Evolutionary conservation across 257 asterid genomes (phyloP).

Genomic region (Penstemon newberryi): DNA sequence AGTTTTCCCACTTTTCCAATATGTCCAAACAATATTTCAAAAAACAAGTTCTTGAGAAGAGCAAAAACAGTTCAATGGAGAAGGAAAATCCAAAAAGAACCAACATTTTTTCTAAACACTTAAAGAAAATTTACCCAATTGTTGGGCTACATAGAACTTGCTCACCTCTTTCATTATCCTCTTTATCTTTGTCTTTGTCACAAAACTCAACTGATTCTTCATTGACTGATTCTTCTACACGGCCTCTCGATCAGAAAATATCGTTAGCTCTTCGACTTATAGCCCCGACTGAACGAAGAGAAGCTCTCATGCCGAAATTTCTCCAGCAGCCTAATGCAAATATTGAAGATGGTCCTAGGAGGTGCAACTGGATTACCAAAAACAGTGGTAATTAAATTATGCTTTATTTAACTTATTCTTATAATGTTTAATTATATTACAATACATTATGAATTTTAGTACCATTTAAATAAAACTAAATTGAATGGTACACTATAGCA

Average conservation of each 20-base stretch:
- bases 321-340: conserved; percentile 34
- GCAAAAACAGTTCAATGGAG: conserved; percentile 39
- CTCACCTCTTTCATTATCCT: conserved; percentile 71
- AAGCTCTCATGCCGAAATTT: conserved; percentile 26
- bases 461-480: too few relatives aligned
- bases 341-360: conserved; percentile 44
- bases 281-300: conserved; percentile 36
- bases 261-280: conserved; percentile 57
- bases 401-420: too few relatives aligned
- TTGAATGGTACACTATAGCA: too few relatives aligned
- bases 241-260: conserved; percentile 57
- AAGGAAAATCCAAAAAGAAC: conserved; percentile 49
- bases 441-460: too few relatives aligned
- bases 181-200: conserved; percentile 65
- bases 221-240: conserved; percentile 47
- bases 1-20: conserved; percentile 23
- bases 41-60: conserved; percentile 46
- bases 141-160: conserved; percentile 52
- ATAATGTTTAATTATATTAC: too few relatives aligned
- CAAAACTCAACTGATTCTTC: conserved; percentile 76
- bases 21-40: conserved; percentile 52
- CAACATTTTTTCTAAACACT: conserved; percentile 49
- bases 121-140: conserved; percentile 72
- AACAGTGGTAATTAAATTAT: conserved; percentile 56
- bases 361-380: conserved; percentile 88